phyloP scores from a whole-genome alignment of 257 asterid genomes.

The Cordia subcordata region DNA sequence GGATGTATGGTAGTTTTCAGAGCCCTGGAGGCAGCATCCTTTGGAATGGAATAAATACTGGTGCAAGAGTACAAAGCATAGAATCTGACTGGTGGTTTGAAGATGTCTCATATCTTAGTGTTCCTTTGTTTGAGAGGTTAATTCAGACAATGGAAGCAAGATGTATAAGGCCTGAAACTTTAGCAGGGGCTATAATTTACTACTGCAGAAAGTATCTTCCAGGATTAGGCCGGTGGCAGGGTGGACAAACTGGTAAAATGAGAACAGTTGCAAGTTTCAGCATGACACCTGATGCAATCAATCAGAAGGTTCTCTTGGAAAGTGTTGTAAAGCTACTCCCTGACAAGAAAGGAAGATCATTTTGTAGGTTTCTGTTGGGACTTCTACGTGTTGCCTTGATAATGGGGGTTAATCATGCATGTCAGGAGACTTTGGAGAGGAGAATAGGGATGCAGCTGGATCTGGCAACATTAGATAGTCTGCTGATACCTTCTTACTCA shows the following conservation, averaged over 20 bases:
- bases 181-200: constrained; percentile 71
- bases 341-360: constrained; percentile 64
- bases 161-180: constrained; percentile 65
- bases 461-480: constrained; percentile 66
- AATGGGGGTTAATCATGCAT: constrained; percentile 54
- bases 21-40: constrained; percentile 98
- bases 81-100: constrained; percentile 99
- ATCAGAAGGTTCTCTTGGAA: constrained; percentile 72
- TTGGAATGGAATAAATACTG: constrained; percentile 95
- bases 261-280: constrained; percentile 79
- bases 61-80: constrained; percentile 70
- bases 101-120: constrained; percentile 69
- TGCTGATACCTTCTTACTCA: constrained; percentile 79
- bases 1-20: constrained; percentile 88
- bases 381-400: constrained; percentile 78
- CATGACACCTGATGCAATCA: constrained; percentile 70
- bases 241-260: constrained; percentile 48
- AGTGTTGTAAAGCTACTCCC: constrained; percentile 63
- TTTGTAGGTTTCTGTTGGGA: constrained; percentile 80
- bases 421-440: constrained; percentile 66
- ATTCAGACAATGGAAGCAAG: constrained; percentile 58
- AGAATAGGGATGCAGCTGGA: constrained; percentile 75
- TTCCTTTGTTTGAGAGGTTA: constrained; percentile 73
- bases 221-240: constrained; percentile 87
- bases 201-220: constrained; percentile 85